Conservation (phyloP, 1,284 basidiomycete species). For the Anthracocystis panici-leucophaei region DNA sequence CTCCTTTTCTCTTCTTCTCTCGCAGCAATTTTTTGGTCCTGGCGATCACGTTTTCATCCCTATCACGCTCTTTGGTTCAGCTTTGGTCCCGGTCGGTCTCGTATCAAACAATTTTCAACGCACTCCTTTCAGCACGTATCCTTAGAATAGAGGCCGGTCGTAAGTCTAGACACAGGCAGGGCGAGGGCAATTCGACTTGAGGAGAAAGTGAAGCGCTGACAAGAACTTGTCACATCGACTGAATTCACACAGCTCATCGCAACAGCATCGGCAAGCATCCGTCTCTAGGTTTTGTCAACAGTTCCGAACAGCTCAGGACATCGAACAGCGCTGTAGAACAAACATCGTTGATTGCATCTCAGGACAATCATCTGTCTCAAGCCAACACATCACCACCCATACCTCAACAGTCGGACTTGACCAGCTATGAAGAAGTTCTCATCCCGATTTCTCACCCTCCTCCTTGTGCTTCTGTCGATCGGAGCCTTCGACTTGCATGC, state of each 20-base stretch:
- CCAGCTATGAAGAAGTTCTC: slow-evolving; percentile 45
- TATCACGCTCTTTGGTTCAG: not conserved
- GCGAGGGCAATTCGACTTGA: not conserved
- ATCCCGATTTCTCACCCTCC: slow-evolving; percentile 44
- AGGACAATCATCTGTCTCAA: no score
- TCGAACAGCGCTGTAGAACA: not conserved
- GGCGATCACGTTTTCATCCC: slow-evolving; percentile 17
- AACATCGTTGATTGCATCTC: no score
- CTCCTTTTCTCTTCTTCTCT: slow-evolving; percentile 18
- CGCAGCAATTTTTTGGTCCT: slow-evolving; percentile 13
- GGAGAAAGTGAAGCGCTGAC: not conserved
- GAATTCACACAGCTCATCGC: not conserved
- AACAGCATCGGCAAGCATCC: not conserved
- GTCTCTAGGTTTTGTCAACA: not conserved
- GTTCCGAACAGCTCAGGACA: not conserved
- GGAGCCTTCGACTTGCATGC: slow-evolving; percentile 41
- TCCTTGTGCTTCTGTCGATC: slow-evolving; percentile 53
- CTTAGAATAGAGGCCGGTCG: slow-evolving; percentile 27
- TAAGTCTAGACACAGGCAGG: slow-evolving; percentile 10
- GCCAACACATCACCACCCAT: not conserved
- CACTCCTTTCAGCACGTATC: slow-evolving; percentile 17
- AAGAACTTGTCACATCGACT: not conserved
- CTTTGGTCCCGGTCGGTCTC: slow-evolving; percentile 10
- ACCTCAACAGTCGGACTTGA: not conserved
- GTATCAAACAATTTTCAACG: slow-evolving; percentile 14